Evolutionary conservation across 257 asterid genomes (phyloP).

Genomic region (Primulina huaijiensis): DNA sequence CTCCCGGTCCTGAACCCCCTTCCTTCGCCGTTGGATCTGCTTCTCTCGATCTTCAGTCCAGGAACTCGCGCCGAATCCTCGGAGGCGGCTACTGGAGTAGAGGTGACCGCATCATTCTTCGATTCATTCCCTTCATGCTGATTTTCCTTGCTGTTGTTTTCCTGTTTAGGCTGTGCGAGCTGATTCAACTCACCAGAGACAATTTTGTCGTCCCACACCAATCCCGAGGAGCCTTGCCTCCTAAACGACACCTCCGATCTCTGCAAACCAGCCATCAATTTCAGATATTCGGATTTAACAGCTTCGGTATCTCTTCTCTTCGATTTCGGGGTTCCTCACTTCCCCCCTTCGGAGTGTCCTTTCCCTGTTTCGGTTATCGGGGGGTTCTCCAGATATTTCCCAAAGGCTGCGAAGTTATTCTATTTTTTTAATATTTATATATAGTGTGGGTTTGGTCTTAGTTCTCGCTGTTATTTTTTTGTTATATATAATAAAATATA

Average conservation of each 20-base stretch:
- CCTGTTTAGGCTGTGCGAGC: constrained; percentile 27
- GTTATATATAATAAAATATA: too few relatives aligned
- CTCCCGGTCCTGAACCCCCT: constrained; percentile 36
- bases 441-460: too few relatives aligned
- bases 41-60: constrained; percentile 46
- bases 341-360: background rate
- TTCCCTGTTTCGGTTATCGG: background rate
- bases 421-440: too few relatives aligned
- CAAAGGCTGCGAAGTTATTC: too few relatives aligned
- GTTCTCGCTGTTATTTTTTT: too few relatives aligned
- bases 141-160: constrained; percentile 17
- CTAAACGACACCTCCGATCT: constrained; percentile 54
- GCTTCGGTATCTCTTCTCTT: background rate
- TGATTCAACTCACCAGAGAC: constrained; percentile 36
- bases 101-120: background rate
- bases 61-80: constrained; percentile 11
- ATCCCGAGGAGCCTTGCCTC: constrained; percentile 60
- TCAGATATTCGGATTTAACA: background rate
- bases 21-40: constrained; percentile 50
- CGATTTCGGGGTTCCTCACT: background rate
- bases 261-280: constrained; percentile 48
- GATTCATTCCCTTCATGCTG: background rate
- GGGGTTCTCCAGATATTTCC: background rate
- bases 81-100: background rate
- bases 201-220: constrained; percentile 51